Conservation (phyloP, 1,284 basidiomycete species). For the Somion occarium region DNA sequence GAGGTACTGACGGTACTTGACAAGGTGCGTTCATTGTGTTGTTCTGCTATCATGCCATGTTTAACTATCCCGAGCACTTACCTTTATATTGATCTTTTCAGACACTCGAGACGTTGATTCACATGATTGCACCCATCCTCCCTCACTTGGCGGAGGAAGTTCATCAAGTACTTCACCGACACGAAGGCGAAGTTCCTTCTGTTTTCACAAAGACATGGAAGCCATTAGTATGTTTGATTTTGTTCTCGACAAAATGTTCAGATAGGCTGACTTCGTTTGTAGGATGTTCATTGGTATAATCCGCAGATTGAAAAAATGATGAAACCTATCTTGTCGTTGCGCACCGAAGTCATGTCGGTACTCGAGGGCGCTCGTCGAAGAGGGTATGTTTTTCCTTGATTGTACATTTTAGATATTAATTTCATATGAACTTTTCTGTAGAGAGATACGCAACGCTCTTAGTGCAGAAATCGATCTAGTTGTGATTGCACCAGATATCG, state of each 20-base stretch:
- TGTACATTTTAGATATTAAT: constrained; percentile 2
- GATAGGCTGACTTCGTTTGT: not conserved
- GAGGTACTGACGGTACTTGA: constrained; percentile 71
- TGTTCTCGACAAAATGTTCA: not conserved
- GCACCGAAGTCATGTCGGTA: constrained; percentile 51
- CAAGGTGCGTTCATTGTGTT: constrained; percentile 42
- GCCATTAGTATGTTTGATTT: constrained; percentile 29
- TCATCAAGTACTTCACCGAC: constrained; percentile 41
- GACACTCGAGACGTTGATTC: constrained; percentile 68
- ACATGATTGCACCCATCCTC: constrained; percentile 80
- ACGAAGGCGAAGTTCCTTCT: constrained; percentile 33
- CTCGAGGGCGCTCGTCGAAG: constrained; percentile 74
- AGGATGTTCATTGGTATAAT: constrained; percentile 57
- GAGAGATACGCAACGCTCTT: constrained; percentile 65
- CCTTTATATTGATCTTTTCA: constrained; percentile 41
- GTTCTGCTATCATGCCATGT: not conserved
- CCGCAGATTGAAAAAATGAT: constrained; percentile 50
- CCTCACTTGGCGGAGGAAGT: constrained; percentile 95
- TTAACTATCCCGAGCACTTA: not conserved
- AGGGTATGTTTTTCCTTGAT: constrained; percentile 18
- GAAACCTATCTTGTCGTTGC: constrained; percentile 49
- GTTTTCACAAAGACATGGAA: constrained; percentile 65
- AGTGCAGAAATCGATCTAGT: constrained; percentile 55
- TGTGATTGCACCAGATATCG: constrained; percentile 29
- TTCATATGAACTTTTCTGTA: constrained; percentile 24